Evolutionary conservation across 23 red algal genomes (phyloP).

Genomic region (Gracilaria vermiculophylla): DNA sequence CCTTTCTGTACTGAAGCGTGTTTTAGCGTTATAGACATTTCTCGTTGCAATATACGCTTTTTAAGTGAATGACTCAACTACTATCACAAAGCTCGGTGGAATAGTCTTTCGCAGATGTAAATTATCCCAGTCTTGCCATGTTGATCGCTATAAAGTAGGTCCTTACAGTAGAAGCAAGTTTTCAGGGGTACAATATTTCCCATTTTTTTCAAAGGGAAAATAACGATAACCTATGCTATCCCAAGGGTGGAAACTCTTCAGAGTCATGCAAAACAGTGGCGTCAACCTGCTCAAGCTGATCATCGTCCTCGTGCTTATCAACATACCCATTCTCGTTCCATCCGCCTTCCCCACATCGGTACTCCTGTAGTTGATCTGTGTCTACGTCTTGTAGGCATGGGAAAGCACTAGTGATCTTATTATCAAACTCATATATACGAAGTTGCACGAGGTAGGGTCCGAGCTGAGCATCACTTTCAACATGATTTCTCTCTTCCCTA

Average conservation of each 20-base stretch:
- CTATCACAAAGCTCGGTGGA: too few relatives aligned
- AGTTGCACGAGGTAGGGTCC: background rate
- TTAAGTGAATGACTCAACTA: too few relatives aligned
- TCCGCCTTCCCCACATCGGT: background rate
- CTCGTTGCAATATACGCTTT: too few relatives aligned
- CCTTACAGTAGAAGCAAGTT: too few relatives aligned
- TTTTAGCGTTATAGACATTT: too few relatives aligned
- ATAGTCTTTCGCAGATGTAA: too few relatives aligned
- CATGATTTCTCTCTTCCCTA: background rate
- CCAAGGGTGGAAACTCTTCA: conserved; percentile 4
- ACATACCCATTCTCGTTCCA: background rate
- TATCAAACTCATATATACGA: background rate
- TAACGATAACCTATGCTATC: background rate
- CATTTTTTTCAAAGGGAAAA: too few relatives aligned
- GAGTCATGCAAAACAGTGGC: background rate
- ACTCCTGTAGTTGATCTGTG: background rate
- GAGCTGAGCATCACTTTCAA: background rate
- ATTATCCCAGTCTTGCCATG: too few relatives aligned
- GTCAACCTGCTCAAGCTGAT: background rate
- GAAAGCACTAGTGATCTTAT: background rate
- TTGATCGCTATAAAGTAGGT: too few relatives aligned
- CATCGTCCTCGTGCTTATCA: background rate
- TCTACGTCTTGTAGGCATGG: background rate
- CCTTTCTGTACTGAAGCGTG: too few relatives aligned
- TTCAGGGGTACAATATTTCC: too few relatives aligned